These are phyloP conservation scores for Leccinum imitatum DNA, from an alignment of 768 basidiomycete species.

Conservation along the genomic window DNA sequence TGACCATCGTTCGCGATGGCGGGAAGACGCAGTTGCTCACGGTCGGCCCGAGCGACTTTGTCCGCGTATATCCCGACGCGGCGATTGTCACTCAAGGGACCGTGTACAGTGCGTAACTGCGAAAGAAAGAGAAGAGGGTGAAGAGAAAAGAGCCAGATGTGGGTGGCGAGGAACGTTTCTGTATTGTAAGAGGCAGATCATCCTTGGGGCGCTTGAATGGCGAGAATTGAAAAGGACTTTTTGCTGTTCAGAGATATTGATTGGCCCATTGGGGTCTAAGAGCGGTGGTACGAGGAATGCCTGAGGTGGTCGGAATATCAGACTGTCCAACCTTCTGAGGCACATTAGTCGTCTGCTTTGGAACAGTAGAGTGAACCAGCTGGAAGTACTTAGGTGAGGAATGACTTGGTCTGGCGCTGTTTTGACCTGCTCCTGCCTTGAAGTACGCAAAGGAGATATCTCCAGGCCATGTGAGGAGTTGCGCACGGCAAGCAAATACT, in stretches of 20 bases:
- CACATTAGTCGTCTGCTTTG: neutral
- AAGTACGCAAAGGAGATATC: neutral
- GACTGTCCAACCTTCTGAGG: neutral
- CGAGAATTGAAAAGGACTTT: neutral
- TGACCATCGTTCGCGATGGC: constrained; percentile 8
- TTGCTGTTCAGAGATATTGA: neutral
- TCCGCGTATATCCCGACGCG: constrained; percentile 13
- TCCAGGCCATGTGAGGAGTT: neutral
- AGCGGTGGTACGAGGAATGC: neutral
- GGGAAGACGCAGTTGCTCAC: constrained; percentile 12
- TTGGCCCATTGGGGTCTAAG: neutral
- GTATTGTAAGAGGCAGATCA: neutral
- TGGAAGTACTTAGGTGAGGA: neutral
- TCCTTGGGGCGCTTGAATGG: neutral
- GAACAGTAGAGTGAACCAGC: neutral
- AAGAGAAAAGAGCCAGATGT: neutral
- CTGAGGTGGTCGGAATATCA: neutral
- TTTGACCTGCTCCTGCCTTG: neutral
- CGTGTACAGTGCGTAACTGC: neutral
- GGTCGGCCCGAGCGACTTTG: constrained; percentile 15
- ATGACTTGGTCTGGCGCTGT: neutral
- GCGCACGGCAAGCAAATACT: neutral
- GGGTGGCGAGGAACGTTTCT: neutral
- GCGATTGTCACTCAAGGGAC: constrained; percentile 13
- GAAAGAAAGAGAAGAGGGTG: neutral